Evolutionary conservation across 768 basidiomycete species (phyloP).

Genomic region (Naganishia antarctica): DNA sequence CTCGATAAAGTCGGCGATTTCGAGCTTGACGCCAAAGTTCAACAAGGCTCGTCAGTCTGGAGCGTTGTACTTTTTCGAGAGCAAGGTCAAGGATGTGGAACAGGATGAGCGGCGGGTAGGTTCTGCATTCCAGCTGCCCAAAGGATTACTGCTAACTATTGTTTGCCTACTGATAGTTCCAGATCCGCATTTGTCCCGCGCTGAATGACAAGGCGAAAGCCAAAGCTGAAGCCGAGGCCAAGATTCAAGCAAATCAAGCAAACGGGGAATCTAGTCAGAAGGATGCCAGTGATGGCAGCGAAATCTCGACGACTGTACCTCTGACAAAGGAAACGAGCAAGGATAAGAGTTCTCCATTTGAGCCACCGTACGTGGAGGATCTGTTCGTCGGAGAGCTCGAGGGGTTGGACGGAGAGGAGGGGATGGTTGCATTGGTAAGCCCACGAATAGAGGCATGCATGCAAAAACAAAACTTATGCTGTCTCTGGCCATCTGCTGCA

Average conservation of each 20-base stretch:
- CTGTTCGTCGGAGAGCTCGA: constrained; percentile 70
- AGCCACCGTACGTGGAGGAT: constrained; percentile 75
- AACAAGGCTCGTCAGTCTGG: constrained; percentile 52
- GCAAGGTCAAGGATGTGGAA: constrained; percentile 59
- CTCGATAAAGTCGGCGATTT: constrained; percentile 32
- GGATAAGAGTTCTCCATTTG: constrained; percentile 64
- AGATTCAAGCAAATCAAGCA: constrained; percentile 47
- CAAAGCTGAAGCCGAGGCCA: constrained; percentile 48
- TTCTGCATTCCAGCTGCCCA: too few species aligned
- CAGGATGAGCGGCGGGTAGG: constrained; percentile 65
- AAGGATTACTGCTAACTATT: neutral
- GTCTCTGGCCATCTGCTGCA: too few species aligned
- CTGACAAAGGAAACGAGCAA: constrained; percentile 31
- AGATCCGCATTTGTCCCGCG: constrained; percentile 78
- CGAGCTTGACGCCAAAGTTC: constrained; percentile 40
- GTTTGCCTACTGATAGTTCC: constrained; percentile 61
- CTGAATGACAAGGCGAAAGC: constrained; percentile 67
- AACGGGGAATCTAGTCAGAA: constrained; percentile 26
- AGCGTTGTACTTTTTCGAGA: constrained; percentile 74
- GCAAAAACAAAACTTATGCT: too few species aligned
- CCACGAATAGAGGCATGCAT: too few species aligned
- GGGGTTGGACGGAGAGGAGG: constrained; percentile 56
- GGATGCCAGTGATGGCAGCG: constrained; percentile 39
- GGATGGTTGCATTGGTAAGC: constrained; percentile 46
- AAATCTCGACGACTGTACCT: constrained; percentile 23